A percentile compares a stretch with the other conserved stretches of the same genome.
These are phyloP conservation scores for Colletotrichum liaoningense DNA, from an alignment of 2,329 filamentous ascomycete genomes.

Conservation along the genomic window DNA sequence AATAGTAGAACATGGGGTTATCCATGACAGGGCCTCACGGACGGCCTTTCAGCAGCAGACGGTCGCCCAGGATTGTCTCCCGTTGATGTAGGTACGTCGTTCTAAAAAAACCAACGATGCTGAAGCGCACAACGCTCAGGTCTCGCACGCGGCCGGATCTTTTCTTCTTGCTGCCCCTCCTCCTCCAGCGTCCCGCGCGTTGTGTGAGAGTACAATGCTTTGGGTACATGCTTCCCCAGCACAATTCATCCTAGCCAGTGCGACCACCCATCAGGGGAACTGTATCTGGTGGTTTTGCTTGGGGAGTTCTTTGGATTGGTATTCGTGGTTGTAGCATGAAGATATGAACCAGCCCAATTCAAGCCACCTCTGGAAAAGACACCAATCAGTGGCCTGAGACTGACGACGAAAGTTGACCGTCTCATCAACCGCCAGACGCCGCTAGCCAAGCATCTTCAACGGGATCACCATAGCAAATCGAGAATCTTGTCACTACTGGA, in stretches of 20 bases:
- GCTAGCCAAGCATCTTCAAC: constrained; percentile 24
- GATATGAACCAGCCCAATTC: constrained; percentile 25
- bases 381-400: constrained; percentile 37
- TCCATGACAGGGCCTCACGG: constrained; percentile 1
- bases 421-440: constrained; percentile 39
- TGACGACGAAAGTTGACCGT: constrained; percentile 34
- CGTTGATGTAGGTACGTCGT: background rate
- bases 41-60: background rate
- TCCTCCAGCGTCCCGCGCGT: background rate
- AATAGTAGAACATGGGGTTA: constrained; percentile 20
- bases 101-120: background rate
- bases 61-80: background rate
- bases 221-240: background rate
- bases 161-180: background rate
- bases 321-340: constrained; percentile 21
- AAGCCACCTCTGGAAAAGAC: constrained; percentile 12
- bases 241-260: background rate
- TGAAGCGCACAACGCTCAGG: constrained; percentile 15
- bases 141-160: background rate
- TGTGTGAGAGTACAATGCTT: background rate
- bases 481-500: background rate
- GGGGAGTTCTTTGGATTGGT: background rate
- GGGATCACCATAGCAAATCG: constrained; percentile 22
- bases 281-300: background rate
- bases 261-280: background rate